Evolutionary conservation across 1,284 basidiomycete species (phyloP), one percentile per base, ranked within the genome.

Genomic region (Ganoderma resinaceum): DNA sequence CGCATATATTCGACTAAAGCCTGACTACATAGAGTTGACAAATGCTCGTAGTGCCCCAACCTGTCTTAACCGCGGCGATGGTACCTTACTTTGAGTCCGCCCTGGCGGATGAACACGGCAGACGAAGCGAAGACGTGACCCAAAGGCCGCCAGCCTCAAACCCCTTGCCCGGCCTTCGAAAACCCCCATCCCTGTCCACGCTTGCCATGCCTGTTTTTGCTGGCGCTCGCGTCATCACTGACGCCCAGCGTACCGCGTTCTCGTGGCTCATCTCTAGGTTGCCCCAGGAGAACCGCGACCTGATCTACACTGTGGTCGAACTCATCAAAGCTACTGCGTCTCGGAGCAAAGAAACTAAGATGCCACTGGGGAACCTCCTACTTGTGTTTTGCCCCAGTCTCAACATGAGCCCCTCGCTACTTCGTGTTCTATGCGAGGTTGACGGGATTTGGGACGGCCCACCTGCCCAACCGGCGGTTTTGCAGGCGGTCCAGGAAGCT

Each of bases 341-440:
- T 65, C 84, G 85, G 66, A 85, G 84, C 72, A 86, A 84, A 72
- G 87, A 88, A 76, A 95, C 93, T 42, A 94, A 93, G 82, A 95
- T 95, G 94, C 92, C 93, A 1, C 77, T 95, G 72, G 91, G 90
- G 76, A 95, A 95, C 76, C 78, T 95, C 72, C 80, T 95, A 33
- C 81, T 95, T 58, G 89, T 95, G 63, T 90, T 95, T 77, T 94
- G 91, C 73, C 94, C 94, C 35, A 95, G 91, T 75, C 80, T 95
- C 75, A 89, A 87, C 75, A 91, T 95, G 87, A 92, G 85, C 66
- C 92, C 93, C n/a, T 84, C 89, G 0, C 79, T 95, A 53, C 79
- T 95, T 72, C 86, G 89, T 66, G 86, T 90, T 26, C 80, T 95
- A 14, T 93, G 93, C 74, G 93, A 95, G 77, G 85, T 86, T 9